phyloP scores from a whole-genome alignment of 2,329 filamentous ascomycete genomes.

The Lecanicillium sp. region DNA sequence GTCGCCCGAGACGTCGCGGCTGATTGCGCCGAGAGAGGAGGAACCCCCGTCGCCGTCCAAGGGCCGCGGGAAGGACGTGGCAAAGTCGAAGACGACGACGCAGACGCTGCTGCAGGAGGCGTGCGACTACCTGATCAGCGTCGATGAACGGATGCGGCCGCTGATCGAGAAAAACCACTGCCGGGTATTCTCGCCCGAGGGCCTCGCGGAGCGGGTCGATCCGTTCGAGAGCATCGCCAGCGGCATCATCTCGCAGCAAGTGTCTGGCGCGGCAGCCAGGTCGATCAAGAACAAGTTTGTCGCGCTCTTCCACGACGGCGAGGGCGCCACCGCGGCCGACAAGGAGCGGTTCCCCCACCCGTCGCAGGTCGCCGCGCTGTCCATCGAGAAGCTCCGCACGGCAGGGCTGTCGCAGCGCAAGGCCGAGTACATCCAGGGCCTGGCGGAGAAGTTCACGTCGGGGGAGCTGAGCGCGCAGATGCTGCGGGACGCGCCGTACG shows the following conservation, averaged over 20 bases:
- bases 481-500: slow-evolving; percentile 73
- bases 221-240: slow-evolving; percentile 79
- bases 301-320: slow-evolving; percentile 53
- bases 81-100: slow-evolving; percentile 46
- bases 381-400: slow-evolving; percentile 65
- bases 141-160: slow-evolving; percentile 65
- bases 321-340: slow-evolving; percentile 14
- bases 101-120: slow-evolving; percentile 70
- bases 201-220: slow-evolving; percentile 78
- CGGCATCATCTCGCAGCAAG: slow-evolving; percentile 93
- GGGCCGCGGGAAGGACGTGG: slow-evolving; percentile 15
- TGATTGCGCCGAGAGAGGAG: slow-evolving; percentile 48
- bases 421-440: slow-evolving; percentile 85
- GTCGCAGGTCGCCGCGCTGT: slow-evolving; percentile 57
- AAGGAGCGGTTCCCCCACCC: slow-evolving; percentile 65
- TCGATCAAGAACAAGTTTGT: slow-evolving; percentile 86
- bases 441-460: slow-evolving; percentile 71
- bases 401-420: slow-evolving; percentile 91
- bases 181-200: slow-evolving; percentile 71
- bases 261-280: slow-evolving; percentile 84
- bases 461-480: slow-evolving; percentile 72
- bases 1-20: slow-evolving; percentile 62
- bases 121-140: slow-evolving; percentile 63
- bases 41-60: slow-evolving; percentile 42
- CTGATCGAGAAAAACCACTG: slow-evolving; percentile 73